Conservation (phyloP, 164 flowering plant species). For the Platanus orientalis region DNA sequence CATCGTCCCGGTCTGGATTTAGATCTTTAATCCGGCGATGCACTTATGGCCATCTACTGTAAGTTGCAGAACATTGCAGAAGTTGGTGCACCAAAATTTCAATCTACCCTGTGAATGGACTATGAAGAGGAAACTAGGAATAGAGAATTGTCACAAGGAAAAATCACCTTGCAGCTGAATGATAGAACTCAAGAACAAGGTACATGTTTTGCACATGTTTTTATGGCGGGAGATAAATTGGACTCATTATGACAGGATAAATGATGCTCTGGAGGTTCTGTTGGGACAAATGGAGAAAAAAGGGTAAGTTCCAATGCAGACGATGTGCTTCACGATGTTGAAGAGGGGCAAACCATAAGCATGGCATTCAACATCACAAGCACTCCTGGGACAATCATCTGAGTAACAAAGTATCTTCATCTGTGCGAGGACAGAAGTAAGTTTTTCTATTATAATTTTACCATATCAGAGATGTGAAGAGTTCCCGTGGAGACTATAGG, state of each 20-base stretch:
- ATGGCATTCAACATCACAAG: neutral
- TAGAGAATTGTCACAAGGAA: slow-evolving; percentile 46
- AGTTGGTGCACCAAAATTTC: no score
- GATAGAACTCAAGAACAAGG: slow-evolving; percentile 47
- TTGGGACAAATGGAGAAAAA: neutral
- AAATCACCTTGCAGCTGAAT: slow-evolving; percentile 47
- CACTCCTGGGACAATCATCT: neutral
- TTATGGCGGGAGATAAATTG: slow-evolving; percentile 49
- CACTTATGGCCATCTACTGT: no score
- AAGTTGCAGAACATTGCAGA: no score
- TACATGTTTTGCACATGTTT: no score
- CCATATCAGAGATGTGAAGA: neutral
- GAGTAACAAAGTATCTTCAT: neutral
- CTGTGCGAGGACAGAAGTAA: neutral
- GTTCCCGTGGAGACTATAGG: neutral
- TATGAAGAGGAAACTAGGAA: slow-evolving; percentile 47
- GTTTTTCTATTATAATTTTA: neutral
- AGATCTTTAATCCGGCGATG: neutral
- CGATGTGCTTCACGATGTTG: neutral
- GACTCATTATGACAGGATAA: slow-evolving; percentile 29
- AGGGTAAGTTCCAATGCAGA: neutral
- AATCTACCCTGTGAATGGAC: slow-evolving; percentile 28
- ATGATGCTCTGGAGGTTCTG: neutral
- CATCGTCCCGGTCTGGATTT: no score
- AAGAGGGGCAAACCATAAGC: neutral